Evolutionary conservation across 2,329 filamentous ascomycete genomes (phyloP), one percentile per base, ranked within the genome.

Genomic region (Scleromitrula shiraiana): DNA sequence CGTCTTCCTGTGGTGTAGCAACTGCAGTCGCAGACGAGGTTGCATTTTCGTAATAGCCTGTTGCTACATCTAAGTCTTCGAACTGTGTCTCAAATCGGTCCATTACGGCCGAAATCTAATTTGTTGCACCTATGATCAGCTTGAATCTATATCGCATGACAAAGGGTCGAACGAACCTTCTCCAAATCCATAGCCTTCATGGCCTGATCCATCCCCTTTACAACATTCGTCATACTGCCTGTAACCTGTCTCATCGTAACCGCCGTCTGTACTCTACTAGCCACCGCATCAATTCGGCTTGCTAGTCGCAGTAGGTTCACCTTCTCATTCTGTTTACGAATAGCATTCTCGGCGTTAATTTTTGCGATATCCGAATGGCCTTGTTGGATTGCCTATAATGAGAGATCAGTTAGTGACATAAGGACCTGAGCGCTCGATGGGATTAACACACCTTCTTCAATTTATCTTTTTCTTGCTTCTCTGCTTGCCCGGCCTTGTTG

Each of bases 1-100:
- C 88, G 57, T 90, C 88, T 58, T 94, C 88, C 64, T 95, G 78
- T 68, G 71, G 86, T 69, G 70, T 90, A 65, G 73, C 86, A 64
- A 71, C 83, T 60, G 67, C 86, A 65, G 88, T 94, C 30, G 84
- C 85, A 52, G 85, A 83, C 19, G 78, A 81, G 53, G 90, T 91
- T 51, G 88, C 86, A 62, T 90, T 88, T 67, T 91, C 87, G 68
- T 93, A 93, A 71, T 64, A 63, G 7, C 61, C 60, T 3, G 67
- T 70, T 38, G 70, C 69, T 36, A 74, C 70, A 56, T 74, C 70
- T 1, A 74, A 61, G 52, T 74, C 70, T 54, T 73, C 71, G 55
- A 73, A 73, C 53, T 73, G 70, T 12, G 73, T 74, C 62, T 82
- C 78, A 60, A 83, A 82, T 45, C 75, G 75, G 58, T 82, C 79